Conservation (phyloP, 352 stramenopile genomes). For the Globisporangium alternatum region DNA sequence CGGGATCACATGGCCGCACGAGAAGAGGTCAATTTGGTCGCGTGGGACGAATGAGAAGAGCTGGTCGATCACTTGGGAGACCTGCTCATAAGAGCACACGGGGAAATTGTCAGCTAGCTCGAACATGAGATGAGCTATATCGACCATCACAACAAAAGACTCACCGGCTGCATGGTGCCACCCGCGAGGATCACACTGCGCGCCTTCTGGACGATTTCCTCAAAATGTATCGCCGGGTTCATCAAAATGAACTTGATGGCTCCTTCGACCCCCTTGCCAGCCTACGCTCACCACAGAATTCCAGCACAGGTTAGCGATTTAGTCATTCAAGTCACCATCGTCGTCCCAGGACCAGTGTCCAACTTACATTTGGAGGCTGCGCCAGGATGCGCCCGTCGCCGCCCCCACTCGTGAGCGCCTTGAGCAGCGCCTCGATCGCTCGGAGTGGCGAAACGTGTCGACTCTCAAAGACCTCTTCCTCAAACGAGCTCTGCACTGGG, state of each 20-base stretch:
- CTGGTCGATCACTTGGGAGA: constrained; percentile 93
- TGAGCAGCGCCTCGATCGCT: constrained; percentile 71
- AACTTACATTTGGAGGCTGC: constrained; percentile 57
- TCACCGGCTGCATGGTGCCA: constrained; percentile 96
- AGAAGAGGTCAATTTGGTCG: constrained; percentile 92
- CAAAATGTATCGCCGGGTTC: constrained; percentile 93
- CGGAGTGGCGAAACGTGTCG: constrained; percentile 81
- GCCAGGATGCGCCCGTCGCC: constrained; percentile 72
- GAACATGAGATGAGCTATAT: not conserved
- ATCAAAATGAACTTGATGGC: constrained; percentile 94
- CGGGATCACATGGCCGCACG: constrained; percentile 98
- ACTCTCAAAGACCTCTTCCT: constrained; percentile 55
- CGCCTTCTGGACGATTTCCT: constrained; percentile 93
- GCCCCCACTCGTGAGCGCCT: constrained; percentile 66
- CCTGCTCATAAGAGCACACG: constrained; percentile 22
- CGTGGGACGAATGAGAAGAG: constrained; percentile 86
- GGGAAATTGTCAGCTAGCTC: not conserved
- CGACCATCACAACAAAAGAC: constrained; percentile 5
- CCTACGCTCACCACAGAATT: constrained; percentile 19
- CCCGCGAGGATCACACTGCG: constrained; percentile 96
- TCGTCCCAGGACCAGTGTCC: not conserved
- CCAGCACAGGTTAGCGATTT: constrained; percentile 8
- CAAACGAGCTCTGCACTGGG: not conserved
- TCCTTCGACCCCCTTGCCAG: constrained; percentile 43
- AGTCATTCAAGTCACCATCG: constrained; percentile 6